Percentiles rank a stretch among this genome's conserved stretches.
Conservation (phyloP, 371 early-diverging fungal species). For the Rhizopus arrhizus region DNA sequence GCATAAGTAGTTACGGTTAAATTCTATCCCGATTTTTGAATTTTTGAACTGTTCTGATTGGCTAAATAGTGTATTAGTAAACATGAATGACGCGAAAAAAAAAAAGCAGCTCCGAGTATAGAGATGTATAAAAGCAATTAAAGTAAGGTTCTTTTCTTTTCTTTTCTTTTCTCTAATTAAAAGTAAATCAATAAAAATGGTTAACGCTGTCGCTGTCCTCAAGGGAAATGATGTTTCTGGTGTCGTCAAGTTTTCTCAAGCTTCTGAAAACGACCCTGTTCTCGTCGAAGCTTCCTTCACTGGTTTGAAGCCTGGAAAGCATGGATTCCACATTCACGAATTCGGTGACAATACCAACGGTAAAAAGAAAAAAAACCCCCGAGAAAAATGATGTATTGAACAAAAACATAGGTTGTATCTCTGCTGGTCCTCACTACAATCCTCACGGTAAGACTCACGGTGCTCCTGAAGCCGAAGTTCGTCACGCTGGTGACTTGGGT, state of each 20-base stretch:
- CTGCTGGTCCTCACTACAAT: slow-evolving; percentile 88
- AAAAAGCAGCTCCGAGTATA: background rate
- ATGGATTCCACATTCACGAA: slow-evolving; percentile 93
- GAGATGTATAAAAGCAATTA: slow-evolving; percentile 2
- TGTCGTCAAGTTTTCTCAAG: slow-evolving; percentile 78
- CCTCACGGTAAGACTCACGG: slow-evolving; percentile 81
- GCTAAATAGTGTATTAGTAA: slow-evolving; percentile 13
- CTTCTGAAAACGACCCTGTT: slow-evolving; percentile 61
- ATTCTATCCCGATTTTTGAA: background rate
- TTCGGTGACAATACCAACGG: slow-evolving; percentile 85
- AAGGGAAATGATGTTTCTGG: slow-evolving; percentile 66
- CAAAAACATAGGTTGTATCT: slow-evolving; percentile 61
- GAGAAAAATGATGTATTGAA: background rate
- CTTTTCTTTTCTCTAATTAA: slow-evolving; percentile 16
- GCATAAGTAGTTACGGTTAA: background rate
- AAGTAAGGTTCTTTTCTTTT: slow-evolving; percentile 18
- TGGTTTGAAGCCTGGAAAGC: slow-evolving; percentile 78
- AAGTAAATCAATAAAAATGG: slow-evolving; percentile 47
- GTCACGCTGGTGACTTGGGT: slow-evolving; percentile 92
- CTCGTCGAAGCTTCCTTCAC: slow-evolving; percentile 65
- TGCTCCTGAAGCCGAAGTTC: slow-evolving; percentile 68
- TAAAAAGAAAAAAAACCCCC: slow-evolving; percentile 9
- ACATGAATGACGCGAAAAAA: slow-evolving; percentile 26
- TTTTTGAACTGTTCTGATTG: background rate
- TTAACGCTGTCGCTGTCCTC: slow-evolving; percentile 82